Evolutionary conservation across 495 filamentous ascomycete genomes (phyloP).

Genomic region (Amphirosellinia nigrospora): DNA sequence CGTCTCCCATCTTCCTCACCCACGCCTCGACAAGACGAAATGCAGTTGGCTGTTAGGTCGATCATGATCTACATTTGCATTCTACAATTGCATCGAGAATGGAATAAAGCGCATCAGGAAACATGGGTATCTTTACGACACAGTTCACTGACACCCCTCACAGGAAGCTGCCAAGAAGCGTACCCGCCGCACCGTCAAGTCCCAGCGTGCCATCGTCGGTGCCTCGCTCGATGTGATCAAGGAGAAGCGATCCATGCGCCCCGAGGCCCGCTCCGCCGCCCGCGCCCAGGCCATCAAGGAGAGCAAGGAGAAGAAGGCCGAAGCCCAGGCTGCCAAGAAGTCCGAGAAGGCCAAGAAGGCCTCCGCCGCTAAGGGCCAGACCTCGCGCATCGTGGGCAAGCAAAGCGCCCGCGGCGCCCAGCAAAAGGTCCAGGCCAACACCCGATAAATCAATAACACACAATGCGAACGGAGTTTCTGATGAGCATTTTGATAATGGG

Average conservation of each 20-base stretch:
- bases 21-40: background rate
- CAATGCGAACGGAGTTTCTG: background rate
- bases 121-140: background rate
- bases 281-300: constrained; percentile 91
- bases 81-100: background rate
- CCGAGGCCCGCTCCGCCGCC: constrained; percentile 92
- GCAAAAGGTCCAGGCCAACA: constrained; percentile 83
- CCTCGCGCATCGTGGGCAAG: constrained; percentile 85
- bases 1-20: constrained; percentile 27
- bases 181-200: constrained; percentile 96
- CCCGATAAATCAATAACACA: constrained; percentile 67
- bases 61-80: background rate
- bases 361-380: constrained; percentile 74
- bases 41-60: background rate
- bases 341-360: constrained; percentile 98
- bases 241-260: constrained; percentile 91
- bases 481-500: constrained; percentile 25
- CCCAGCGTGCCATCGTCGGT: constrained; percentile 98
- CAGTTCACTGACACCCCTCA: constrained; percentile 55
- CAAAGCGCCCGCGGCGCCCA: constrained; percentile 93
- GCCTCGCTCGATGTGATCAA: constrained; percentile 99
- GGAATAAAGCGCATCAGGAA: background rate
- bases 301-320: constrained; percentile 96
- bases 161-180: constrained; percentile 99
- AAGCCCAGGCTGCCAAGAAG: constrained; percentile 90